Evolutionary conservation across 208 protist genomes (phyloP).

Genomic region (Wallacemonas sp.): DNA sequence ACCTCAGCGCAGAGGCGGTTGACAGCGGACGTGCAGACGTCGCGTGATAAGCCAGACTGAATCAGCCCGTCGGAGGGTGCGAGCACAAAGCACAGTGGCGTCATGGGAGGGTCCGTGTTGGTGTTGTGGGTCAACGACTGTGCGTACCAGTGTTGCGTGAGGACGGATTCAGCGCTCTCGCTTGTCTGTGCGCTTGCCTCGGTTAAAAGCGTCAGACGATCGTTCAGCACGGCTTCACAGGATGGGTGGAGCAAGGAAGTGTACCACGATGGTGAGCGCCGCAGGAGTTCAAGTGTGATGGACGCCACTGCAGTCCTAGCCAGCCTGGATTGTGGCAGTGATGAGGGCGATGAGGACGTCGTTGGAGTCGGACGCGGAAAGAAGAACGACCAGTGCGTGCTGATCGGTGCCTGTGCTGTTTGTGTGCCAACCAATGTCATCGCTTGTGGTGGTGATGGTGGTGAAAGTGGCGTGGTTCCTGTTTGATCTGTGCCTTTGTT

Average conservation of each 20-base stretch:
- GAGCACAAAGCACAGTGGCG: background rate
- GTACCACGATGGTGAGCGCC: constrained; percentile 6
- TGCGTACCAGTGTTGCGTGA: too few relatives aligned
- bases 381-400: background rate
- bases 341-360: background rate
- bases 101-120: too few relatives aligned
- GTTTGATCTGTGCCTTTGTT: too few relatives aligned
- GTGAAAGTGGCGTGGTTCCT: background rate
- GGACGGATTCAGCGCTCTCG: too few relatives aligned
- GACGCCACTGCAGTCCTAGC: too few relatives aligned
- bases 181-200: too few relatives aligned
- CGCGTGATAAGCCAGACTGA: background rate
- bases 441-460: background rate
- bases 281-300: background rate
- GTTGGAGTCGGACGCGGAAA: background rate
- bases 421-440: too few relatives aligned
- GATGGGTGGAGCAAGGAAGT: background rate
- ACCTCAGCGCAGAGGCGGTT: background rate
- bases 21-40: background rate
- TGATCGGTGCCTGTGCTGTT: background rate
- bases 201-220: background rate
- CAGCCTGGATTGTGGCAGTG: too few relatives aligned
- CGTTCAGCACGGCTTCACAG: background rate
- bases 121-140: too few relatives aligned
- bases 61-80: background rate